These are phyloP conservation scores for Aureobasidium musti DNA, from an alignment of 2,329 filamentous ascomycete species.

Conservation along the genomic window DNA sequence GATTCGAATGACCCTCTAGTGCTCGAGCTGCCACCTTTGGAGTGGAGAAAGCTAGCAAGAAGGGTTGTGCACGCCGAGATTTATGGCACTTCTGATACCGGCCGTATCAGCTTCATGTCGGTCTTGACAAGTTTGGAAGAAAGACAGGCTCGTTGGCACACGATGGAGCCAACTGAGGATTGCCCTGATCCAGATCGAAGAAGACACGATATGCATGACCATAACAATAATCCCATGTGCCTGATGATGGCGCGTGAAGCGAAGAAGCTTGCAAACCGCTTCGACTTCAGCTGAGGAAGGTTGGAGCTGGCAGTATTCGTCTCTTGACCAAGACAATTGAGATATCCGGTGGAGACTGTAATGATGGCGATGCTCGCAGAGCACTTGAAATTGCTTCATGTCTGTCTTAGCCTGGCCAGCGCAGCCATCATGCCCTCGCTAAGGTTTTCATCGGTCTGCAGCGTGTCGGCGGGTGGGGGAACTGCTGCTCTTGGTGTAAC, in stretches of 20 bases:
- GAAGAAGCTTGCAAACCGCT: constrained; percentile 38
- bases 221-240: constrained; percentile 39
- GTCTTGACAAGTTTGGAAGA: constrained; percentile 46
- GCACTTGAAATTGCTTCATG: constrained; percentile 25
- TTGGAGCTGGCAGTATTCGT: not conserved
- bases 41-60: constrained; percentile 50
- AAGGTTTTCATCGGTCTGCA: constrained; percentile 47
- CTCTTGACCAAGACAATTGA: not conserved
- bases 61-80: constrained; percentile 51
- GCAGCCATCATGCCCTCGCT: constrained; percentile 62
- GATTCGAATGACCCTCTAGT: constrained; percentile 30
- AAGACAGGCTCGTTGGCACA: constrained; percentile 50
- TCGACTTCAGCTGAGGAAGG: constrained; percentile 28
- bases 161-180: constrained; percentile 8
- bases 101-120: constrained; percentile 41
- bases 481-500: not conserved
- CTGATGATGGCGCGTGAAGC: constrained; percentile 39
- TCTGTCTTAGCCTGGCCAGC: constrained; percentile 55
- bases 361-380: not conserved
- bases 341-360: not conserved
- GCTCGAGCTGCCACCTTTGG: constrained; percentile 47
- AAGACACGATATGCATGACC: constrained; percentile 4
- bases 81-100: constrained; percentile 39
- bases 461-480: constrained; percentile 43
- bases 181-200: constrained; percentile 20